phyloP scores from a whole-genome alignment of 768 basidiomycete genomes.

The Nidularia pulvinata region DNA sequence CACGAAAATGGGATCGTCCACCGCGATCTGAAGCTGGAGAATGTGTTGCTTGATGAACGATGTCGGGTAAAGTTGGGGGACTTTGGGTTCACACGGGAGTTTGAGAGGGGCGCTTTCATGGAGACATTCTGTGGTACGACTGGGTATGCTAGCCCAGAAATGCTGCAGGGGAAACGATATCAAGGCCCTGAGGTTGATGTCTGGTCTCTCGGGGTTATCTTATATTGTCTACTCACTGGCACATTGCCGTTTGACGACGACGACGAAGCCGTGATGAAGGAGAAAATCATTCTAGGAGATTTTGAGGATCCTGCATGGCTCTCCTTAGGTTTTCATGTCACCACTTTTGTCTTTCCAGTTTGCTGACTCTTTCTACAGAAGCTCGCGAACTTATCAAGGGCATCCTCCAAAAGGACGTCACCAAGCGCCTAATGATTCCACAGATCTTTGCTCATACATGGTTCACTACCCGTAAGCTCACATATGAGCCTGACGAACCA shows the following conservation, averaged over 20 bases:
- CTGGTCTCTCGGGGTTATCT: slow-evolving; percentile 93
- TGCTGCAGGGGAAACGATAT: slow-evolving; percentile 87
- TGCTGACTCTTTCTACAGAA: slow-evolving; percentile 44
- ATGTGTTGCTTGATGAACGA: slow-evolving; percentile 88
- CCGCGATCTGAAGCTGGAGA: slow-evolving; percentile 96
- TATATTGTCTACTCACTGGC: slow-evolving; percentile 89
- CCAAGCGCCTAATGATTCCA: slow-evolving; percentile 75
- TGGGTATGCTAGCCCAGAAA: slow-evolving; percentile 92
- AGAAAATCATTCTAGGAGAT: slow-evolving; percentile 80
- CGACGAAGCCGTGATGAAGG: slow-evolving; percentile 80
- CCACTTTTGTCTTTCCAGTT: neutral
- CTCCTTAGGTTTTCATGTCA: slow-evolving; percentile 60
- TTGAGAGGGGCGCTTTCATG: slow-evolving; percentile 73
- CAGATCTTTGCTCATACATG: slow-evolving; percentile 87
- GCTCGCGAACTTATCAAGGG: slow-evolving; percentile 80
- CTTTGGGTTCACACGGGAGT: slow-evolving; percentile 94
- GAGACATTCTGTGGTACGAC: slow-evolving; percentile 97
- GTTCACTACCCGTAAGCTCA: slow-evolving; percentile 56
- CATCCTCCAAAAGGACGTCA: slow-evolving; percentile 77
- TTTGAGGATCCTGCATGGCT: slow-evolving; percentile 96
- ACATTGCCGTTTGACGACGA: slow-evolving; percentile 92
- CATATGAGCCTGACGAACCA: slow-evolving; percentile 30
- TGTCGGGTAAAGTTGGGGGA: slow-evolving; percentile 94
- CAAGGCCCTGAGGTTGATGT: slow-evolving; percentile 94
- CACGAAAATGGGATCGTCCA: slow-evolving; percentile 95